Conservation (phyloP, 1,284 basidiomycete genomes). For the Thecaphora thlaspeos region DNA sequence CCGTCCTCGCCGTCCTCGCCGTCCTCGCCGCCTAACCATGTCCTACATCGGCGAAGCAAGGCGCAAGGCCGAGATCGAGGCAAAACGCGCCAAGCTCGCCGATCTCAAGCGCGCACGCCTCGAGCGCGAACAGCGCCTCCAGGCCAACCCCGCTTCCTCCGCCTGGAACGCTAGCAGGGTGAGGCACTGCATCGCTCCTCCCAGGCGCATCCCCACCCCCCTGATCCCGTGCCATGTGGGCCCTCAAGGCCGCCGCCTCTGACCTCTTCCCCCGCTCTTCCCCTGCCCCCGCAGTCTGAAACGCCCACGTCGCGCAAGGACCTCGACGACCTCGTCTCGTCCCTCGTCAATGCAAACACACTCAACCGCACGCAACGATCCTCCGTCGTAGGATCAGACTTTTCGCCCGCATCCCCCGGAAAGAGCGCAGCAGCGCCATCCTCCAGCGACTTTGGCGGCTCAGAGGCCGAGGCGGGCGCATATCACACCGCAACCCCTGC, state of each 20-base stretch:
- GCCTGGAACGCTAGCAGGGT: neutral
- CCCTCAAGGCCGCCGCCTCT: no score
- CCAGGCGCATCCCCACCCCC: no score
- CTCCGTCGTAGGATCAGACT: constrained; percentile 3
- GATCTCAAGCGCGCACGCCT: constrained; percentile 74
- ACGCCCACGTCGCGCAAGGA: constrained; percentile 33
- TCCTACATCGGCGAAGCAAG: constrained; percentile 49
- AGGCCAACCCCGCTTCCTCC: constrained; percentile 4
- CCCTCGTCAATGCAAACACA: constrained; percentile 22
- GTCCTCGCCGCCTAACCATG: constrained; percentile 11
- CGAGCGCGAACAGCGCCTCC: constrained; percentile 62
- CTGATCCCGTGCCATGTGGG: no score
- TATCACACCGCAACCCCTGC: constrained; percentile 7
- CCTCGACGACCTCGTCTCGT: constrained; percentile 52
- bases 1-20: no score
- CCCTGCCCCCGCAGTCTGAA: neutral
- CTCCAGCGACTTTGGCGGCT: constrained; percentile 30
- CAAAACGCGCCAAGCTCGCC: constrained; percentile 82
- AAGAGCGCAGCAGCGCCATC: constrained; percentile 14
- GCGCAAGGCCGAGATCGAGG: constrained; percentile 80
- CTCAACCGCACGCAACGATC: constrained; percentile 10
- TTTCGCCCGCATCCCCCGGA: constrained; percentile 14
- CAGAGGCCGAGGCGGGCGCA: constrained; percentile 21
- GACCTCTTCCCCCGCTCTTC: constrained; percentile 6
- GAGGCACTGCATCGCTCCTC: neutral